Evolutionary conservation across 1,284 basidiomycete species (phyloP).

Genomic region (Apiotrichum akiyoshidainum): DNA sequence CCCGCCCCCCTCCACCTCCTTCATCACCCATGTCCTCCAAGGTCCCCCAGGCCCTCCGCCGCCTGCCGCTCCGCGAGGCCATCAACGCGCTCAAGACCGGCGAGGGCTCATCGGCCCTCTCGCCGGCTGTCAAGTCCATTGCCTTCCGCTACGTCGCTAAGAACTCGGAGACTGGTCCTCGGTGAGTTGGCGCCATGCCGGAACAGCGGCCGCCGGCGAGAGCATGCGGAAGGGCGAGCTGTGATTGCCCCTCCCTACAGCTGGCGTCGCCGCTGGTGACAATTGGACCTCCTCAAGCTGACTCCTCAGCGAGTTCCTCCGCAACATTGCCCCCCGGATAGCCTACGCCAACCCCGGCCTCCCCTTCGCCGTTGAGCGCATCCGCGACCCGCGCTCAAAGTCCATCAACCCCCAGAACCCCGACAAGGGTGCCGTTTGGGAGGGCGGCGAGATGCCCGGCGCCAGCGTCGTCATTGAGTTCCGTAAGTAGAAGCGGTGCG

Average conservation of each 20-base stretch:
- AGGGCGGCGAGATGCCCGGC: conserved; percentile 18
- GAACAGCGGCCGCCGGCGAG: neutral
- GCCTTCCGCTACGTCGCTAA: conserved; percentile 31
- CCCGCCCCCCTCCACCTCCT: neutral
- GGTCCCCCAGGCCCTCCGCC: conserved; percentile 17
- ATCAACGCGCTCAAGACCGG: conserved; percentile 25
- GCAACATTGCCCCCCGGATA: conserved; percentile 35
- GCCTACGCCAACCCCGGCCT: conserved; percentile 43
- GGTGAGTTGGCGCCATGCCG: conserved; percentile 34
- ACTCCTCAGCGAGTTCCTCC: conserved; percentile 36
- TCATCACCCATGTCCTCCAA: neutral
- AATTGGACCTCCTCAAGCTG: too few relatives aligned
- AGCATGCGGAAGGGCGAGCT: neutral
- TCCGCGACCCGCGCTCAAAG: conserved; percentile 30
- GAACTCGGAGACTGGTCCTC: conserved; percentile 33
- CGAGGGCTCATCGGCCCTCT: conserved; percentile 23
- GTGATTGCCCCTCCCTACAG: too few relatives aligned
- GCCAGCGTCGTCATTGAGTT: conserved; percentile 30
- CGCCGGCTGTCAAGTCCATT: conserved; percentile 25
- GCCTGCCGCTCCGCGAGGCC: conserved; percentile 30
- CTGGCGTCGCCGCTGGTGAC: too few relatives aligned
- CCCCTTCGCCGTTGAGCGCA: conserved; percentile 29
- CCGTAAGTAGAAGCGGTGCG: conserved; percentile 22
- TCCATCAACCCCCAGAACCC: conserved; percentile 25
- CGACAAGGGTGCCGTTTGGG: conserved; percentile 16